Base-by-base conservation (phyloP, 768 basidiomycete genomes). In the Auriscalpium vulgare region DNA sequence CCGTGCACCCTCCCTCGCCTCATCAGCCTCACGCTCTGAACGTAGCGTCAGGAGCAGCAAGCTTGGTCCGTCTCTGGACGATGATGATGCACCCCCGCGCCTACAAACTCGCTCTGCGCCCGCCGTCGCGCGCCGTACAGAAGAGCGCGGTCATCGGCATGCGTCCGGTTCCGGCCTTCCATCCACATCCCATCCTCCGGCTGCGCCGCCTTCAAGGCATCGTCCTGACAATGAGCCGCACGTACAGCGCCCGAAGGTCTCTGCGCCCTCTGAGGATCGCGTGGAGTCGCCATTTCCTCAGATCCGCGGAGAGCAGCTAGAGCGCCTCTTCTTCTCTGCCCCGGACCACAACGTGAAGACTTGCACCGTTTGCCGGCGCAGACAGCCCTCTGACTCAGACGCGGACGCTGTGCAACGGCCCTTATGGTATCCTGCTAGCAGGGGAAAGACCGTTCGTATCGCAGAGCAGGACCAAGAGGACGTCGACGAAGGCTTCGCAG, bases 301-400 rank as follows among this genome's bases (percentile, higher is more conserved):
- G 57, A 93, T 94, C 47, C 82, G 87, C 19, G 91, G 88, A 9
- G 81, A 82, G 46, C 82, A 79, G 45, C 77, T 92, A 40, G 91
- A 95, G 65, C 76, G 80, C 0, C 70, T 94, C 51, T 93, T 95
- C 72, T 91, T 90, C 70, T 83, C 83, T 47, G 82, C 85, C 1
- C 86, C 88, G 3, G 83, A 82, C 46, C 91, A 93, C 61, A 82
- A 91, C 60, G 75, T 79, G 17, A 75, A 77, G 57, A 87, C 84
- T 2, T 89, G 88, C 64, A 76, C 75, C 2, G 76, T 84, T 51
- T 92, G 90, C 64, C 78, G 79, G 64, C 73, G 83, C 37, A 73
- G 75, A 29, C 72, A 74, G 11, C 52, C 59, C n/a, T 49, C 58
- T 29, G 64, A 53, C 23, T 47, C 56, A 3, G 47, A 37, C 8